Percentiles rank a stretch among this genome's conserved stretches.
These are phyloP conservation scores for Penicillium silybi DNA, from an alignment of 495 filamentous ascomycete genomes.

Conservation along the genomic window DNA sequence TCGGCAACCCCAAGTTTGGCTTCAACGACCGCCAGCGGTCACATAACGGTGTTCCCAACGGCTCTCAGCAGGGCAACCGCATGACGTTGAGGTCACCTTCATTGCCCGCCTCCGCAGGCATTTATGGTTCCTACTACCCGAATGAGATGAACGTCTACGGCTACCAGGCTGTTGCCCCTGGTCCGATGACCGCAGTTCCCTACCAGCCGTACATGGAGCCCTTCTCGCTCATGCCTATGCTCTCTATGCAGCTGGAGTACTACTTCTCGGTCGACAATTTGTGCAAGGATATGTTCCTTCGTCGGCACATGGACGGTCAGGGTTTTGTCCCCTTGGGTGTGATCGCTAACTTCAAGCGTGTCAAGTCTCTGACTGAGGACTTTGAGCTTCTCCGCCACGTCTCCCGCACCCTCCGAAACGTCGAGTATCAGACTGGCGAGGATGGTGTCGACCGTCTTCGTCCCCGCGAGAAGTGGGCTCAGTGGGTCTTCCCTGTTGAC, in stretches of 20 bases:
- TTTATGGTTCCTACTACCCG: constrained; percentile 36
- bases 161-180: constrained; percentile 51
- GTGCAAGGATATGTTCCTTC: constrained; percentile 87
- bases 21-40: constrained; percentile 42
- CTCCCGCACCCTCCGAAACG: constrained; percentile 61
- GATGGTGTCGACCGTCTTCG: constrained; percentile 79
- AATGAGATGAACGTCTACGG: constrained; percentile 44
- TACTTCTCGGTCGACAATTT: constrained; percentile 97
- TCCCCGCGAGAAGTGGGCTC: constrained; percentile 70
- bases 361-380: constrained; percentile 71
- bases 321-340: constrained; percentile 80
- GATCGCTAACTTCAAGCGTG: constrained; percentile 78
- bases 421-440: constrained; percentile 65
- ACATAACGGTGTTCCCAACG: constrained; percentile 33
- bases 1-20: constrained; percentile 36
- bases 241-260: constrained; percentile 73
- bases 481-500: constrained; percentile 67
- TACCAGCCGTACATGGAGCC: constrained; percentile 58
- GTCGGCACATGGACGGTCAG: constrained; percentile 88
- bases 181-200: constrained; percentile 58
- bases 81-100: constrained; percentile 49
- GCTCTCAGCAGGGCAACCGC: constrained; percentile 35
- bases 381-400: constrained; percentile 69
- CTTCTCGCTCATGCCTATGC: constrained; percentile 51
- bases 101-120: constrained; percentile 36